Evolutionary conservation across 2,329 filamentous ascomycete species (phyloP).

Genomic region (Beauveria caledonica): DNA sequence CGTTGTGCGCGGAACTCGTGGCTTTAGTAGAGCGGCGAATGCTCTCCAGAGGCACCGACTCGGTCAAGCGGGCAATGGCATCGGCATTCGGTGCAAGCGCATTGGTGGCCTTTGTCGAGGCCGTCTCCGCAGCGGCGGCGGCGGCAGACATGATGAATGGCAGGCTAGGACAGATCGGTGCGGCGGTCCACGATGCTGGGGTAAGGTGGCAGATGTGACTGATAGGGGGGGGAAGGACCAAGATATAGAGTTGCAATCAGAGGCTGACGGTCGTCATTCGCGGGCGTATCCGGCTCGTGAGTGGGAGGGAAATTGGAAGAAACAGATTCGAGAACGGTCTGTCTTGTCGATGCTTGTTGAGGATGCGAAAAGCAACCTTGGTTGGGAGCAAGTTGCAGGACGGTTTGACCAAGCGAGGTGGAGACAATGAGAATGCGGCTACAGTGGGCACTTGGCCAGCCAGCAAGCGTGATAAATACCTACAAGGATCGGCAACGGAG

Average conservation of each 20-base stretch:
- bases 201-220: not conserved
- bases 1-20: constrained; percentile 5
- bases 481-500: not conserved
- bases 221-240: not conserved
- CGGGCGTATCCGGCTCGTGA: not conserved
- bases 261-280: not conserved
- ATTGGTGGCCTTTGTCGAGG: not conserved
- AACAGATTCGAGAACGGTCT: not conserved
- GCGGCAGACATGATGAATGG: constrained; percentile 1
- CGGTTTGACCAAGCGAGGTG: constrained; percentile 8
- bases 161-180: not conserved
- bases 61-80: not conserved
- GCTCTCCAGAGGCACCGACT: constrained; percentile 7
- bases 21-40: constrained; percentile 7
- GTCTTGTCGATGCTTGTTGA: not conserved
- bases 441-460: not conserved
- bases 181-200: not conserved
- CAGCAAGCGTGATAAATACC: not conserved
- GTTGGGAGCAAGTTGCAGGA: constrained; percentile 2
- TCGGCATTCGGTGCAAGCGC: not conserved
- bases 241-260: not conserved
- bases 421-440: constrained; percentile 6
- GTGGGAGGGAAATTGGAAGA: not conserved
- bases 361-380: not conserved
- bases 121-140: not conserved